These are phyloP conservation scores for Quercus wislizeni DNA, from an alignment of 306 rosid species.

Conservation along the genomic window DNA sequence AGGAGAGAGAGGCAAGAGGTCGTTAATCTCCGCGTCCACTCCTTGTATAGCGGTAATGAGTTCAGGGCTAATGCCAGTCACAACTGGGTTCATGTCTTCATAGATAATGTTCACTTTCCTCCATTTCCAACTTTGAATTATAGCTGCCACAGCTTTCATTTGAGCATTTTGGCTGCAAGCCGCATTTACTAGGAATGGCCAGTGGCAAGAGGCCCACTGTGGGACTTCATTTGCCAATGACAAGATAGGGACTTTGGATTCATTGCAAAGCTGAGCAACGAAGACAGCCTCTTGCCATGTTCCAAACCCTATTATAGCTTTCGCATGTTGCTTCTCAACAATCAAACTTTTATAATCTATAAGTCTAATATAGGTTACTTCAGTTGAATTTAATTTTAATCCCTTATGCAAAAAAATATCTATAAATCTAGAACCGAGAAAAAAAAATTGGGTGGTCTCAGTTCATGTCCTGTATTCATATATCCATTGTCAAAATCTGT, in stretches of 20 bases:
- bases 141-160: constrained; percentile 24
- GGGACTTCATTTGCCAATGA: constrained; percentile 9
- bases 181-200: constrained; percentile 14
- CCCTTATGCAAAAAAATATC: too few relatives aligned
- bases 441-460: too few relatives aligned
- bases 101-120: constrained; percentile 21
- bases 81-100: constrained; percentile 9
- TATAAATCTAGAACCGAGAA: too few relatives aligned
- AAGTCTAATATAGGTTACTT: too few relatives aligned
- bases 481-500: too few relatives aligned
- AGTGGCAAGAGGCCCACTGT: neutral
- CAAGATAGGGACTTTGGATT: constrained; percentile 1
- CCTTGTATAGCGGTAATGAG: constrained; percentile 4
- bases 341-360: too few relatives aligned
- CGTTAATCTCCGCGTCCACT: neutral
- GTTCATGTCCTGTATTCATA: too few relatives aligned
- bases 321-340: neutral
- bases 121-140: constrained; percentile 20
- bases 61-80: neutral
- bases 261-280: constrained; percentile 5
- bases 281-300: neutral
- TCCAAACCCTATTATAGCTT: constrained; percentile 10
- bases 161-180: constrained; percentile 1
- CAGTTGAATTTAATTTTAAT: too few relatives aligned
- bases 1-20: neutral